Base-by-base conservation (phyloP, 2,329 filamentous ascomycete genomes). In the Neurospora crassa region DNA sequence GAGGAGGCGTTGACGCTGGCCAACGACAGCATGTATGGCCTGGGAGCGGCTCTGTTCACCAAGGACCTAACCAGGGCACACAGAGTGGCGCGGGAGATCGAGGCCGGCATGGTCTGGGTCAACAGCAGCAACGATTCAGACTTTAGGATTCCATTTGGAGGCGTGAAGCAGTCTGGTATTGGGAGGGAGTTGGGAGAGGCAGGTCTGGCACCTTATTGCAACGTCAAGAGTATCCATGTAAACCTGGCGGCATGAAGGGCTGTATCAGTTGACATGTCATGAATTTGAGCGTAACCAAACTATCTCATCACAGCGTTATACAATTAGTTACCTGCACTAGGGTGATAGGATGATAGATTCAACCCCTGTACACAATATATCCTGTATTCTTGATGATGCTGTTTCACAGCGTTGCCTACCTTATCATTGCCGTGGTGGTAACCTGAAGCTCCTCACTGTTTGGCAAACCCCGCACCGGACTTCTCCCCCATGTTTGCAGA, bases 41-140 rank as follows among this genome's bases (percentile, higher is more conserved):
- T 90, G 0, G 87, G 86, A 5, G 82, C 84, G 7, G 85, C 87
- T 0, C 79, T 90, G 3, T 90, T 90, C 74, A 89, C 88, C 0
- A 80, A 83, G 76, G 83, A 89, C 76, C 82, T 89, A 71, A 82
- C 78, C 68, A 78, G 79, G 74, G 82, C 81, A 34, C 82, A 84
- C 75, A 77, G 80, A 43, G 80, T 83, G 8, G 82, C 84, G 40
- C 84, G 84, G 71, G 87, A 86, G 69, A 85, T 89, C 67, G 86
- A 89, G 78, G 85, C 86, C 11, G 87, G 87, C 68, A 83, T 83
- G 81, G 82, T 84, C 63, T 84, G 83, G 83, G 81, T 84, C 75
- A 84, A 84, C 76, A 81, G 80, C 77, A 81, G 80, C 77, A 80
- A 81, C 71, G 80, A 81, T 70, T 79, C 77, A 10, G 79, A 81